Conservation (phyloP, 345 rosid species). For the Gossypium anomalum region DNA sequence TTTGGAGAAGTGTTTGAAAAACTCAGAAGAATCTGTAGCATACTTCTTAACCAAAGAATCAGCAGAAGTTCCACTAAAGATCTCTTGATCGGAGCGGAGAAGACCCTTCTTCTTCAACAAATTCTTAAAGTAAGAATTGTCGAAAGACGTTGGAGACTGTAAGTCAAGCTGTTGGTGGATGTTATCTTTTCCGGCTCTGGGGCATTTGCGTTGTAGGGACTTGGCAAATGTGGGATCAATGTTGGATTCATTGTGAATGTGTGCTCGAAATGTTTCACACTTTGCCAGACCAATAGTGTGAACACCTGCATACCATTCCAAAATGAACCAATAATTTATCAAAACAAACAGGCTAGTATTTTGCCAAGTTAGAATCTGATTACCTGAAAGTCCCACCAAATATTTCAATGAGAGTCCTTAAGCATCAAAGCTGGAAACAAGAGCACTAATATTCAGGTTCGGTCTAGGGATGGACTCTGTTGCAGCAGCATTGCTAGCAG, state of each 20-base stretch:
- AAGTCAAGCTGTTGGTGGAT: conserved; percentile 19
- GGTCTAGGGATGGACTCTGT: conserved; percentile 34
- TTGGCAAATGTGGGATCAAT: conserved; percentile 25
- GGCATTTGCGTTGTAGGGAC: conserved; percentile 19
- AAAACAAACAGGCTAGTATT: no score
- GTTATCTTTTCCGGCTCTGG: conserved; percentile 18
- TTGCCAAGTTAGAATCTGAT: not conserved
- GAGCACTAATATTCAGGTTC: conserved; percentile 24
- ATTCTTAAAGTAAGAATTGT: conserved; percentile 25
- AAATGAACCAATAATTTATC: no score
- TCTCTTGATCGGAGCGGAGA: conserved; percentile 35
- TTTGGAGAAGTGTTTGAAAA: conserved; percentile 29
- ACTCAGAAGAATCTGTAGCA: conserved; percentile 16
- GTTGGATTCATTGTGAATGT: conserved; percentile 32
- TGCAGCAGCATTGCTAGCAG: conserved; percentile 34
- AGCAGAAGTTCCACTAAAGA: conserved; percentile 22
- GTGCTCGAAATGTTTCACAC: conserved; percentile 22
- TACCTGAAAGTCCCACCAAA: conserved; percentile 44
- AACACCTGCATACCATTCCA: conserved; percentile 7
- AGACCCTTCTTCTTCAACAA: conserved; percentile 35
- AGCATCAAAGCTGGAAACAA: conserved; percentile 25
- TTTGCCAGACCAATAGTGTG: conserved; percentile 33
- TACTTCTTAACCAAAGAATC: conserved; percentile 24
- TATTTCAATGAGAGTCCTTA: conserved; percentile 35
- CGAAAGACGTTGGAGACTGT: conserved; percentile 21